Evolutionary conservation across 371 early-diverging fungal genomes (phyloP).

Genomic region (Apophysomyces sp.): DNA sequence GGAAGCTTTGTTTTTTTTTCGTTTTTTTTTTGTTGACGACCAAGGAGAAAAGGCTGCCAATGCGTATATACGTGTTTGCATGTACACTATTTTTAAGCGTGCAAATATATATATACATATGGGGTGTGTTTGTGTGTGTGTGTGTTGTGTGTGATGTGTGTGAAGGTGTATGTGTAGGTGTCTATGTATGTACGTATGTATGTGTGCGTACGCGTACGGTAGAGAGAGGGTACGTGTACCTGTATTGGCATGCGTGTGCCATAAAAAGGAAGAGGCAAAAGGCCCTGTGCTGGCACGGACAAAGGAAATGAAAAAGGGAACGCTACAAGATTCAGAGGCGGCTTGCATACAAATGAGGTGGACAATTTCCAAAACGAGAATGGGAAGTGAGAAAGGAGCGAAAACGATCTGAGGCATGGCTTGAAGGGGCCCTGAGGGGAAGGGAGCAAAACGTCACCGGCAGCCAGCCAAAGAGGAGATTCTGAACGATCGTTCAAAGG

Average conservation of each 20-base stretch:
- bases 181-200: too few relatives aligned
- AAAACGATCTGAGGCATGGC: not conserved
- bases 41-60: too few relatives aligned
- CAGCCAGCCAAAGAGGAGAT: not conserved
- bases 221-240: too few relatives aligned
- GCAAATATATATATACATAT: too few relatives aligned
- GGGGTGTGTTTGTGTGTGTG: too few relatives aligned
- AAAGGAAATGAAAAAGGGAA: not conserved
- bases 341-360: not conserved
- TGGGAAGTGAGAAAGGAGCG: not conserved
- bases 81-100: too few relatives aligned
- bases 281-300: not conserved
- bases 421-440: not conserved
- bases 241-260: not conserved
- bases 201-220: too few relatives aligned
- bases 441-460: not conserved
- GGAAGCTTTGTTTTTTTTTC: not conserved
- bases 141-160: too few relatives aligned
- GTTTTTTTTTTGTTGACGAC: too few relatives aligned
- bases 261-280: not conserved
- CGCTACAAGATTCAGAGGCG: conserved; percentile 1
- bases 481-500: not conserved
- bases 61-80: too few relatives aligned
- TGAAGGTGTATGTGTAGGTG: too few relatives aligned
- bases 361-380: not conserved